Percentiles rank a stretch among this genome's conserved stretches.
These are phyloP conservation scores for Trifolium pratense DNA, from an alignment of 306 rosid genomes.

Conservation along the genomic window DNA sequence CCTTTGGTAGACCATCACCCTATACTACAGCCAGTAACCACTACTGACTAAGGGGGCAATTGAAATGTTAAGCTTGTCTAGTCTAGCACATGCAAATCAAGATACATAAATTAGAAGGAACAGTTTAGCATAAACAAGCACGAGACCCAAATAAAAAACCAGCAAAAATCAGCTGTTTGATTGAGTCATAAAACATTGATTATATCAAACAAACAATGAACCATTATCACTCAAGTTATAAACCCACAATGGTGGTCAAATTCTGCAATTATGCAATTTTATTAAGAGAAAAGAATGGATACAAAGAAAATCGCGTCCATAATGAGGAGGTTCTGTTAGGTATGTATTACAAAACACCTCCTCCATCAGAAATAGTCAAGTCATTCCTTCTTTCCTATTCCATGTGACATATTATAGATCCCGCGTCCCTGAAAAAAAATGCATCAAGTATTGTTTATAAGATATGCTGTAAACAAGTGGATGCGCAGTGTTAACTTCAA, in stretches of 20 bases:
- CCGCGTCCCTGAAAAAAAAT: constrained; percentile 76
- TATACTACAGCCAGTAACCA: background rate
- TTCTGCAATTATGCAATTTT: constrained; percentile 58
- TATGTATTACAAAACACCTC: constrained; percentile 38
- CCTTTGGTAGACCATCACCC: background rate
- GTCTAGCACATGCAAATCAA: constrained; percentile 2
- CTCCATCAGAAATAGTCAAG: constrained; percentile 30
- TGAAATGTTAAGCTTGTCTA: constrained; percentile 20
- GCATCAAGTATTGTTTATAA: background rate
- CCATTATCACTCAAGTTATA: constrained; percentile 37
- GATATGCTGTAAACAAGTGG: constrained; percentile 3
- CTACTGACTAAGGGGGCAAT: background rate
- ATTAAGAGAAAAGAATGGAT: constrained; percentile 49
- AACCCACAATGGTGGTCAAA: constrained; percentile 33
- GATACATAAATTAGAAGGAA: constrained; percentile 1
- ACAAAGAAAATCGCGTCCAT: constrained; percentile 42
- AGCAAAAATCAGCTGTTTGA: background rate
- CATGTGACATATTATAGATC: constrained; percentile 85
- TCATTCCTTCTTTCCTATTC: constrained; percentile 98
- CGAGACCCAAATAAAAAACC: constrained; percentile 29
- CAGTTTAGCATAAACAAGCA: constrained; percentile 7
- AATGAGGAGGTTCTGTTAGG: constrained; percentile 30
- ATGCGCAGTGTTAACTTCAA: constrained; percentile 13
- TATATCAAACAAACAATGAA: constrained; percentile 37
- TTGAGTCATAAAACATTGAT: constrained; percentile 34